A percentile compares a stretch with the other conserved stretches of the same genome.
Evolutionary conservation across 164 flowering plant species (phyloP).

Genomic region (Piper longum): DNA sequence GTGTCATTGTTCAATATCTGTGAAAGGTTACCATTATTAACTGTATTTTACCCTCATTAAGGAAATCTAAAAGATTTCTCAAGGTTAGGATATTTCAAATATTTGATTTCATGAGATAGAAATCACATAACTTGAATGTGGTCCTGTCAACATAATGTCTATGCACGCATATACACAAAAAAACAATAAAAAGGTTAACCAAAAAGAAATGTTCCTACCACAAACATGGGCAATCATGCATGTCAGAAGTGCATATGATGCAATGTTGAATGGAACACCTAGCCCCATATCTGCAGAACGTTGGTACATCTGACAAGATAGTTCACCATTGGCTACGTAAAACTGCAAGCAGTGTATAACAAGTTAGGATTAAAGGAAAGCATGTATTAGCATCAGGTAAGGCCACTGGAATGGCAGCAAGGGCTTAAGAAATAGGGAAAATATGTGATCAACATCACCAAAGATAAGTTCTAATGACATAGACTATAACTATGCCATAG

Average conservation of each 20-base stretch:
- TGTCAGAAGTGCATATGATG: slow-evolving; percentile 80
- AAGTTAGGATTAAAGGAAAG: background rate
- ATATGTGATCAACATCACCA: background rate
- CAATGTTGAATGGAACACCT: slow-evolving; percentile 94
- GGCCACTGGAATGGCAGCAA: background rate
- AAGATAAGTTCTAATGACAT: background rate
- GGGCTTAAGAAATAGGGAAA: background rate
- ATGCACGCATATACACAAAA: background rate
- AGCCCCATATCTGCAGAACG: slow-evolving; percentile 97
- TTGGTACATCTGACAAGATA: slow-evolving; percentile 96
- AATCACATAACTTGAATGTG: background rate
- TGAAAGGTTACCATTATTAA: too few species aligned
- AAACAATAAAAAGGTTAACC: background rate
- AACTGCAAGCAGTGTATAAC: slow-evolving; percentile 36
- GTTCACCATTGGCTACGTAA: slow-evolving; percentile 75
- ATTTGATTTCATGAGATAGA: too few species aligned
- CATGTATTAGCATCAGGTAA: background rate
- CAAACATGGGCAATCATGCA: slow-evolving; percentile 96
- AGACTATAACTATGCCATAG: background rate
- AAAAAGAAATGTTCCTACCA: slow-evolving; percentile 31
- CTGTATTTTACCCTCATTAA: too few species aligned
- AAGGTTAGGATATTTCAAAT: too few species aligned
- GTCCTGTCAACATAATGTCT: background rate
- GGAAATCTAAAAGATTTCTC: too few species aligned
- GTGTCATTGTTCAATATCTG: too few species aligned